Base-by-base conservation (phyloP, 2,329 filamentous ascomycete genomes). In the Monosporascus sp. region DNA sequence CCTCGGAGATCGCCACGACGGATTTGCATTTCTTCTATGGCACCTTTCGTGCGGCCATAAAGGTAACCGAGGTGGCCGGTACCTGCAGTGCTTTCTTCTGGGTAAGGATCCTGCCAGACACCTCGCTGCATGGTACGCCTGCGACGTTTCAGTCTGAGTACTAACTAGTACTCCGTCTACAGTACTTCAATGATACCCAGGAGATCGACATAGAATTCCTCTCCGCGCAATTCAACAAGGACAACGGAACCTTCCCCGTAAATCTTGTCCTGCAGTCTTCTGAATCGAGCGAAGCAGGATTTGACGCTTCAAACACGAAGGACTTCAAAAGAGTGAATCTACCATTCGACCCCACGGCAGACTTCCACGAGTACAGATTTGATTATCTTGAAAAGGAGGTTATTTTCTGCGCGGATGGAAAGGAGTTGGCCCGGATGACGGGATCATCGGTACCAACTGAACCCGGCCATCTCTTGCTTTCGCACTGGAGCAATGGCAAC, bases 121-220 rank as follows among this genome's bases (percentile, higher is more conserved):
- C 25, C 6, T 3, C 63, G 20, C 47, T n/a, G 5, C 27, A 20
- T 17, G 11, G 18, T 37, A 43, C 22, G 14, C 14, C 27, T 11
- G 15, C 35, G 31, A 31, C n/a, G 17, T 17, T 46, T 14, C 15
- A 15, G 15, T 5, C 6, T 7, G 18, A 11, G 17, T 9, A 22
- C n/a, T 37, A 17, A 48, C 47, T 17, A 11, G 14, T 15, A 45
- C 27, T 14, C 7, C 22, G 2, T n/a, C 2, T 37, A 39, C 56
- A 89, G 87, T 91, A 89, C 68, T 83, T 82, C 70, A 89, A 90
- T 67, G 84, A 92, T 68, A 87, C 85, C 1, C 84, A 89, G 63
- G 88, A 92, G 63, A 90, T 92, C 61, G 88, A 92, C 65, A 84
- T 92, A 70, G 89, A 93, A 60, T 89, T 91, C 63, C 77, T 92